Conservation (phyloP, 1,284 basidiomycete genomes). For the Melampsora larici-populina region DNA sequence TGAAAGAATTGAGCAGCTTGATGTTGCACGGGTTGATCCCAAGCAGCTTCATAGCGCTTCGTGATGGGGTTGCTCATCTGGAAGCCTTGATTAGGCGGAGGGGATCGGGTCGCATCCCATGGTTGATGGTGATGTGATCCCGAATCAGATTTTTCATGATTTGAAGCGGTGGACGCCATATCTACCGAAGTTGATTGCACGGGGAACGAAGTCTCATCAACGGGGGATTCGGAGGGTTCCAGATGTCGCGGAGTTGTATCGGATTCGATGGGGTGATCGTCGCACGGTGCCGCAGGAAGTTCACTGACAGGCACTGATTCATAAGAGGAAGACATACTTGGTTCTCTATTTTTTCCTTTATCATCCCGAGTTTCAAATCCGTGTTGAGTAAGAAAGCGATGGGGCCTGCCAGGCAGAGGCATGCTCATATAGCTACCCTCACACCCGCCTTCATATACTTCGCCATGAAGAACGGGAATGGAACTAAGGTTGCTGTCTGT, state of each 20-base stretch:
- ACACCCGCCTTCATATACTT: background rate
- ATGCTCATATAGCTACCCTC: slow-evolving; percentile 34
- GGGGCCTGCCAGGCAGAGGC: slow-evolving; percentile 7
- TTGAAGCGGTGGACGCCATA: background rate
- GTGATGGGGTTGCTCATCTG: slow-evolving; percentile 58
- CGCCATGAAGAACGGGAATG: background rate
- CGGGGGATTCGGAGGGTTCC: slow-evolving; percentile 56
- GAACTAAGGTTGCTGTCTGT: background rate
- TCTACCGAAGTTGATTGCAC: background rate
- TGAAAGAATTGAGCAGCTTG: slow-evolving; percentile 60
- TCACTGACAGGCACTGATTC: slow-evolving; percentile 46
- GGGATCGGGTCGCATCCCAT: slow-evolving; percentile 57
- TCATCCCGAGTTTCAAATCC: background rate
- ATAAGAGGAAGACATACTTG: slow-evolving; percentile 29
- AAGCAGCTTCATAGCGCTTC: slow-evolving; percentile 57
- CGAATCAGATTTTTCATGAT: slow-evolving; percentile 4
- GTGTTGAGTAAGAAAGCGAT: background rate
- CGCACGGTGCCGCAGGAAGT: background rate
- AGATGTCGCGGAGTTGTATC: slow-evolving; percentile 44
- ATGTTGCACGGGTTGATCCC: slow-evolving; percentile 56
- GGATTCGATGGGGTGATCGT: slow-evolving; percentile 25
- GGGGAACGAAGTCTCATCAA: slow-evolving; percentile 5
- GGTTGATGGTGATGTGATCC: slow-evolving; percentile 38
- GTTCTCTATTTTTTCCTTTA: background rate
- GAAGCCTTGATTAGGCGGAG: slow-evolving; percentile 56